Base-by-base conservation (phyloP, 371 early-diverging fungal species). In the Haplosporangium sp. region DNA sequence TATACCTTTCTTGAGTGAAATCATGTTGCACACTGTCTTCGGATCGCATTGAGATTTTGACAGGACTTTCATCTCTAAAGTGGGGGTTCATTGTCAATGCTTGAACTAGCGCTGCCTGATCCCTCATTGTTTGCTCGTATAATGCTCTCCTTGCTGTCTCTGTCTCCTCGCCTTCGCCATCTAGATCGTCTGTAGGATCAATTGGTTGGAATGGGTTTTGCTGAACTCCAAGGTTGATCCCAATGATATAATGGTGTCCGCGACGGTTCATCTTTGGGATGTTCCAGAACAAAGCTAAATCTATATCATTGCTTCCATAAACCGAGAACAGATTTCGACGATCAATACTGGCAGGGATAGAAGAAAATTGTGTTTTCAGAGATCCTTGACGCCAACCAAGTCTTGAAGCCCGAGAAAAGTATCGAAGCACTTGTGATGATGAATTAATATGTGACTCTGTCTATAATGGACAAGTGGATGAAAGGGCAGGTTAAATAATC, bases 211-310 rank as follows among this genome's bases (percentile, higher is more conserved):
- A 87, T 15, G 90, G 94, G 73, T 89, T 93, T 63, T 91, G 88
- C 53, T 94, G 94, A 17, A 94, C 87, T n/a, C 91, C 90, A 6
- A 96, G 79, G 72, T 95, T 96, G 63, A 96, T 93, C 17, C 97
- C 96, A 48, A 95, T 92, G 62, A 96, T 93, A 63, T 93, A 95
- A 74, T 96, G 96, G 72, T 96, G 96, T 0, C 98, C 92, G 45
- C 86, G 88, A 2, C 88, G 87, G 47, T 77, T 84, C 77, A 84
- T 74, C 35, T 85, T 84, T 39, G 87, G 91, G 13, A 89, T 86
- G 55, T 92, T 89, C 96, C 96, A 98, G 72, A 94, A 93, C n/a
- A 98, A 69, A 3, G 92, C 86, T 59, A 97, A 85, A 73, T 98
- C 98, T 27, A 96, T 88, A 67, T 96, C 95, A 60, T 93, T 94